Base-by-base conservation (phyloP, 805 yeast species). In the Candida insectorum region DNA sequence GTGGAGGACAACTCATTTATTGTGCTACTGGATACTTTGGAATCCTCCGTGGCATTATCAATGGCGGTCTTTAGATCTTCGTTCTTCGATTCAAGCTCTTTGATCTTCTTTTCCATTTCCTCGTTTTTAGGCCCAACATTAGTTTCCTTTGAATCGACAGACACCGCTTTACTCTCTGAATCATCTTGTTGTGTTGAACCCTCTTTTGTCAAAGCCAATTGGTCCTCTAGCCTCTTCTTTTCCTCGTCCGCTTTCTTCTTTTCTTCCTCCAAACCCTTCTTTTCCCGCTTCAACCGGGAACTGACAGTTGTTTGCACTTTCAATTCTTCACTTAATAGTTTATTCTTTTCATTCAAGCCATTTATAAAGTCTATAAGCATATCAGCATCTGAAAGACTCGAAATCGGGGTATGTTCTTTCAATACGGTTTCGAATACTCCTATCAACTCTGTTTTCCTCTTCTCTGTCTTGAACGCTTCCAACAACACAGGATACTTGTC, bases 381-480 rank as follows among this genome's bases (percentile, higher is more conserved):
- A 7, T 77, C 85, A 2, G 82, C 76, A 50, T 91, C 96, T 1
- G 81, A 62, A 15, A 93, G 76, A 22, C 81, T 73, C 1, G 84
- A 71, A 31, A 85, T 71, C 0, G 97, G 97, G 0, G 97, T 89
- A 43, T 75, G 60, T 48, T 91, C 97, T 32, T 75, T 69, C 39
- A 91, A 60, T 10, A 83, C 73, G 36, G 65, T 76, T 51, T 87
- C 96, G 45, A 89, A 82, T 0, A 62, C 49, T 4, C 52, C 64
- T 6, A 88, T 71, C 27, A 81, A 67, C 28, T 74, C 80, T 2
- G 71, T 63, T 47, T 80, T 83, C 31, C 72, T 65, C 60, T 84
- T 86, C 54, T 89, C 96, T 1, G 71, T 63, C 51, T 87, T 85
- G 61, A 86, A 93, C 0, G 97, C 96, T 27, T 82, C 82, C 31